Conservation (phyloP, 768 basidiomycete genomes). For the Boletus rubescentipes region DNA sequence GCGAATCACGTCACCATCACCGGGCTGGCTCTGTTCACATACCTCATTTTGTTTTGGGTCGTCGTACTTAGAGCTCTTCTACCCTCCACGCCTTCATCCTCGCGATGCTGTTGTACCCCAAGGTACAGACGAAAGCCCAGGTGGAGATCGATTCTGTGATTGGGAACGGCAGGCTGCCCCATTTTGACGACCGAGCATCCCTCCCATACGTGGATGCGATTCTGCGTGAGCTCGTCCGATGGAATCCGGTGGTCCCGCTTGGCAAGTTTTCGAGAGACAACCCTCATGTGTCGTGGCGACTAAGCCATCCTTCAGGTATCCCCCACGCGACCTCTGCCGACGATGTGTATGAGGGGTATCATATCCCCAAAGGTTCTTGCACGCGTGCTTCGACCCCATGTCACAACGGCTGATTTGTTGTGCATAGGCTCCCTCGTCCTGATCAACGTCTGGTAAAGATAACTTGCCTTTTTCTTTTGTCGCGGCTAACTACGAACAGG, state of each 20-base stretch:
- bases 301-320: constrained; percentile 12
- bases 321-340: constrained; percentile 25
- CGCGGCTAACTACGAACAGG: constrained; percentile 6
- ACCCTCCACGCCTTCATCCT: constrained; percentile 26
- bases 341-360: constrained; percentile 32
- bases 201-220: constrained; percentile 46
- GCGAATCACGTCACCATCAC: not conserved
- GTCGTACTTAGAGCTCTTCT: constrained; percentile 21
- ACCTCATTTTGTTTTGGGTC: not conserved
- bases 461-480: not conserved
- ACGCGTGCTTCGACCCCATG: not conserved
- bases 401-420: not conserved
- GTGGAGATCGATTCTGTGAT: constrained; percentile 30
- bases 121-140: constrained; percentile 26
- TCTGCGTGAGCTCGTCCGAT: constrained; percentile 35
- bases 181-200: constrained; percentile 23
- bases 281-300: not conserved
- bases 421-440: constrained; percentile 29
- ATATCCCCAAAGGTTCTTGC: constrained; percentile 40
- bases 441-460: constrained; percentile 35
- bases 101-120: constrained; percentile 29
- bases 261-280: constrained; percentile 7
- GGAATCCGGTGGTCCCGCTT: constrained; percentile 27
- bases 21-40: not conserved
- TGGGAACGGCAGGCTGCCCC: constrained; percentile 20